These are phyloP conservation scores for Pachyrhizus erosus DNA, from an alignment of 306 rosid genomes.

Conservation along the genomic window DNA sequence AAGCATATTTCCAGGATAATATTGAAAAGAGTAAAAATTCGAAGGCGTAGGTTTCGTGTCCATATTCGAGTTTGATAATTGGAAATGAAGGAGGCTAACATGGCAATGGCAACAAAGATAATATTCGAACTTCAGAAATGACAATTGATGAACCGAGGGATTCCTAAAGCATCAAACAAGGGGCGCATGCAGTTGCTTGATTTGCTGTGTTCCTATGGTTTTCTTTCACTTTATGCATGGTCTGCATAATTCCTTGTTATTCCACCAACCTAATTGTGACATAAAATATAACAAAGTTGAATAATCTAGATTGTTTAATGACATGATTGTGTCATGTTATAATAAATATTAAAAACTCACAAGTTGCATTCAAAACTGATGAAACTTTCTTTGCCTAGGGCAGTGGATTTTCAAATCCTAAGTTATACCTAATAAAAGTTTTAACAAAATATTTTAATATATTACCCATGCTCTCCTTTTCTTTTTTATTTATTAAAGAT, in stretches of 20 bases:
- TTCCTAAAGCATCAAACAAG: conserved; percentile 17
- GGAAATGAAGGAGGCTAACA: conserved; percentile 14
- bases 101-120: conserved; percentile 8
- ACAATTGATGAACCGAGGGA: neutral
- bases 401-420: neutral
- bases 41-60: neutral
- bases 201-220: conserved; percentile 26
- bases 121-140: neutral
- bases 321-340: neutral
- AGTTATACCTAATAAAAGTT: neutral
- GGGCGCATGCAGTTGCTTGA: conserved; percentile 37
- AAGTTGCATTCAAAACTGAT: neutral
- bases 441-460: neutral
- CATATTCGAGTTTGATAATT: neutral
- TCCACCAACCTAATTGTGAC: neutral
- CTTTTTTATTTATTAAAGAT: no score
- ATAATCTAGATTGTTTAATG: neutral
- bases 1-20: neutral
- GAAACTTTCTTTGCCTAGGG: neutral
- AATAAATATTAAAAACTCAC: neutral
- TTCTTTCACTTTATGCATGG: neutral
- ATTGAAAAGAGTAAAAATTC: conserved; percentile 16
- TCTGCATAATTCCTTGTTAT: neutral
- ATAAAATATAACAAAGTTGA: neutral
- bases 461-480: neutral